phyloP scores from a whole-genome alignment of 768 basidiomycete species.

The Gymnopilus dilepis region DNA sequence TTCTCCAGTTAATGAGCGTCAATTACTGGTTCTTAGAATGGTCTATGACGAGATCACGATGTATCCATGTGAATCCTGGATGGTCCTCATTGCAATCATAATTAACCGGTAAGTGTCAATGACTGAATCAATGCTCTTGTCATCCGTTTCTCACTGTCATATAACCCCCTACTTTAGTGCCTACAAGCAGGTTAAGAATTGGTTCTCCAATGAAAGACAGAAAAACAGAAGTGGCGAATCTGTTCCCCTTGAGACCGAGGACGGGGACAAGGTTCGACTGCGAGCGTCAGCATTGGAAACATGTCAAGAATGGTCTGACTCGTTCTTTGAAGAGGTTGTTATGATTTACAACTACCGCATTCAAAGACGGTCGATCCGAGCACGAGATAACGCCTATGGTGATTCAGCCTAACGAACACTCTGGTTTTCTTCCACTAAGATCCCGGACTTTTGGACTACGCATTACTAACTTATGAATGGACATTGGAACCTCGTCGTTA shows the following conservation, averaged over 20 bases:
- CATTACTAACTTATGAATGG: conserved; percentile 12
- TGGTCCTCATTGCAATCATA: conserved; percentile 60
- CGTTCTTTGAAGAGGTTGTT: conserved; percentile 64
- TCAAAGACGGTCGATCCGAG: conserved; percentile 33
- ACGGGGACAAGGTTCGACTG: conserved; percentile 52
- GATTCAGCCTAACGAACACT: conserved; percentile 19
- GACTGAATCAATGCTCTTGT: conserved; percentile 2
- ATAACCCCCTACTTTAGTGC: conserved; percentile 40
- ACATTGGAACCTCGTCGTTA: neutral
- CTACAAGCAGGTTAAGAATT: conserved; percentile 67
- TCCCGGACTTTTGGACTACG: conserved; percentile 1
- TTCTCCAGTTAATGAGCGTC: conserved; percentile 60
- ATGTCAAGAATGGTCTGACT: conserved; percentile 64
- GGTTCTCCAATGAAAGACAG: conserved; percentile 71
- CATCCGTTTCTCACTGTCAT: neutral
- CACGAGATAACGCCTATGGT: conserved; percentile 22
- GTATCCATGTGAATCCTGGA: conserved; percentile 68
- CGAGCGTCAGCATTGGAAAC: conserved; percentile 51
- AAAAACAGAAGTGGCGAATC: conserved; percentile 47
- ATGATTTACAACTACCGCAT: conserved; percentile 59
- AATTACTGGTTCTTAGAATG: conserved; percentile 63
- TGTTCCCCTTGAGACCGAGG: conserved; percentile 41
- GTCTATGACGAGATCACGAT: conserved; percentile 70
- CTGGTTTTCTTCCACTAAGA: neutral
- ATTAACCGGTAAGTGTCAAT: conserved; percentile 50